Evolutionary conservation across 2,329 filamentous ascomycete species (phyloP), one percentile per base, ranked within the genome.

Genomic region (Knoxdaviesia capensis): DNA sequence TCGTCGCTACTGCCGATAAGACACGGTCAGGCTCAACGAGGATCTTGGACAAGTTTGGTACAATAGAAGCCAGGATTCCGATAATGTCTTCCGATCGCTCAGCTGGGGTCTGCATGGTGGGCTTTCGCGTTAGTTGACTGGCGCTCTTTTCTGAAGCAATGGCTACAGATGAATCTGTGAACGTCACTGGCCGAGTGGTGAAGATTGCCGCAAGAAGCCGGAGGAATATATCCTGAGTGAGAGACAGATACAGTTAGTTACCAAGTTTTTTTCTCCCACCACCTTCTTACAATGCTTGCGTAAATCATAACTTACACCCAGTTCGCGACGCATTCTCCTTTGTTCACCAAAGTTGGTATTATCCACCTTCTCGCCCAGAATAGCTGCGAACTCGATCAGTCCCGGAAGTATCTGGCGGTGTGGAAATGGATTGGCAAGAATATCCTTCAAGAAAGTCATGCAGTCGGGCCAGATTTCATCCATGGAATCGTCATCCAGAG

Each of bases 401-500:
- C 79, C 77, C 6, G 90, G 83, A 35, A 98, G 60, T 6, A 87
- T 88, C 54, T 94, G 87, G 43, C 90, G 71, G 60, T 98, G 88
- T 3, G 90, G 90, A 52, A 98, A 85, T 1, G 90, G 92, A 53
- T 98, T 98, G 29, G 80, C 77, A 31, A 98, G 67, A 31, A 98
- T 71, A 54, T 98, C 92, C 48, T 77, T 80, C 46, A 96, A 59
- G 57, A 98, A 98, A 0, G 80, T 74, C 52, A 87, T 85, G 56
- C 88, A 98, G 55, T 98, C 88, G 36, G 77, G 70, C 90, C 90
- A 98, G 40, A 98, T 94, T 59, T 98, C 90, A 52, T 98, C 90
- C 71, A 94, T 88, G 10, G 90, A 82, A 62, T 98, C 90, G 52
- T 98, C 90, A 53, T 98, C 90, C 8, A 96, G 66, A 0, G 87